Base-by-base conservation (phyloP, 2,329 filamentous ascomycete species). In the Calonectria montana region DNA sequence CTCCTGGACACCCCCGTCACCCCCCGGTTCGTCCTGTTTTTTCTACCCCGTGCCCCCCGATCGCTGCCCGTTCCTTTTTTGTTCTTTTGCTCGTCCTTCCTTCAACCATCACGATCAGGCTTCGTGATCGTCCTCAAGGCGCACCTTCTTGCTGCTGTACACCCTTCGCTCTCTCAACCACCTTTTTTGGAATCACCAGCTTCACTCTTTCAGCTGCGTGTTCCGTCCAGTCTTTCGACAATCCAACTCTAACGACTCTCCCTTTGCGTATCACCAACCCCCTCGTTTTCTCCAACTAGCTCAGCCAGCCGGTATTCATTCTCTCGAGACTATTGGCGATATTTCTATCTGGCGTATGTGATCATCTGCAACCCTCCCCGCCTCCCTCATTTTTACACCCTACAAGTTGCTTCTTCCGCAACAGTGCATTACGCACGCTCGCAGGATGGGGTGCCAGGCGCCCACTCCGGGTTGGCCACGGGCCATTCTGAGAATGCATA, bases 181-280 rank as follows among this genome's bases (percentile, higher is more conserved):
- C 69, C 27, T 68, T 83, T 81, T 74, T 77, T 76, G 76, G 79
- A 77, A 82, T 80, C 77, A 75, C 81, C 83, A 80, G 82, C 83
- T 85, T 85, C 84, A 85, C 81, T 86, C 84, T 81, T 82, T 85
- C 75, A 84, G 82, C 81, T 81, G 80, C n/a, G n/a, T 78, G 74
- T 78, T 80, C 82, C 82, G 81, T 85, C 82, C 84, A 80, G 80
- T 85, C 80, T 78, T 80, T 80, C 76, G 61, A 68, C 75, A 72
- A 65, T 73, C 73, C 67, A 59, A 67, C 74, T 48, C 43, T 69
- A 47, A 59, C 53, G 43, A 68, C 74, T 73, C 75, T 77, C 74
- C 69, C 59, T 72, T 77, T 67, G 74, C 59, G 25, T 65, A 35
- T 55, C 71, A 69, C 75, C 77, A 77, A 74, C 76, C 74, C 70